Percentiles rank a stretch among this genome's conserved stretches.
phyloP scores from a whole-genome alignment of 2,329 filamentous ascomycete genomes.

The Juglanconis juglandina region DNA sequence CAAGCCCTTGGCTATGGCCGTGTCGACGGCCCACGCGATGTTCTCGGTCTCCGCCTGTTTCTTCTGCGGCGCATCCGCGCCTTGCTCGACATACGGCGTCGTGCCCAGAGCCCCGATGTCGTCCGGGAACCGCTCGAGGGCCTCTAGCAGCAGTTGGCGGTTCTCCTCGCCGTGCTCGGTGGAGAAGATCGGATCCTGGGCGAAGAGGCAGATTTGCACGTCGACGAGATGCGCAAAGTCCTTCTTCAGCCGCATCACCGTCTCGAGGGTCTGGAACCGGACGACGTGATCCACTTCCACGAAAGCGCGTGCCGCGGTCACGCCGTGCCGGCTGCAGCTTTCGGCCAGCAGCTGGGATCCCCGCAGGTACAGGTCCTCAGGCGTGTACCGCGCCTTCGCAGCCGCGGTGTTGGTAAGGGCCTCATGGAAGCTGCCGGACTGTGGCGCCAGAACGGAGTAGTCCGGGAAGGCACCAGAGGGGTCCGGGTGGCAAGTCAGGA shows the following conservation, averaged over 20 bases:
- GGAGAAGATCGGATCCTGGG: conserved; percentile 66
- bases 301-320: conserved; percentile 68
- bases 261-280: conserved; percentile 38
- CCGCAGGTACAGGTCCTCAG: conserved; percentile 59
- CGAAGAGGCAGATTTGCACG: conserved; percentile 68
- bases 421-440: conserved; percentile 61
- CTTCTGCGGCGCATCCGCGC: conserved; percentile 40
- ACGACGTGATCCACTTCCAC: conserved; percentile 68
- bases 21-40: conserved; percentile 59
- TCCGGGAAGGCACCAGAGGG: conserved; percentile 39
- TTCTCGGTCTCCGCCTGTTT: conserved; percentile 36
- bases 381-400: conserved; percentile 62
- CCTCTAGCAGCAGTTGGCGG: conserved; percentile 39
- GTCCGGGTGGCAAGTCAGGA: conserved; percentile 41
- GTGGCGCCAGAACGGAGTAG: conserved; percentile 58
- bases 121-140: conserved; percentile 25
- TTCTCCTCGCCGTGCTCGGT: conserved; percentile 48
- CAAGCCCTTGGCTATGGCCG: conserved; percentile 46
- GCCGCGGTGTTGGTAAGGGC: conserved; percentile 49
- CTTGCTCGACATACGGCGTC: conserved; percentile 67
- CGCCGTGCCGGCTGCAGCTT: conserved; percentile 61
- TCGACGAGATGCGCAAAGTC: conserved; percentile 51
- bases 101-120: conserved; percentile 61
- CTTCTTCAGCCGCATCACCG: conserved; percentile 54
- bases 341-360: conserved; percentile 60